These are phyloP conservation scores for Pythium monospermum DNA, from an alignment of 352 stramenopile species.

Conservation along the genomic window DNA sequence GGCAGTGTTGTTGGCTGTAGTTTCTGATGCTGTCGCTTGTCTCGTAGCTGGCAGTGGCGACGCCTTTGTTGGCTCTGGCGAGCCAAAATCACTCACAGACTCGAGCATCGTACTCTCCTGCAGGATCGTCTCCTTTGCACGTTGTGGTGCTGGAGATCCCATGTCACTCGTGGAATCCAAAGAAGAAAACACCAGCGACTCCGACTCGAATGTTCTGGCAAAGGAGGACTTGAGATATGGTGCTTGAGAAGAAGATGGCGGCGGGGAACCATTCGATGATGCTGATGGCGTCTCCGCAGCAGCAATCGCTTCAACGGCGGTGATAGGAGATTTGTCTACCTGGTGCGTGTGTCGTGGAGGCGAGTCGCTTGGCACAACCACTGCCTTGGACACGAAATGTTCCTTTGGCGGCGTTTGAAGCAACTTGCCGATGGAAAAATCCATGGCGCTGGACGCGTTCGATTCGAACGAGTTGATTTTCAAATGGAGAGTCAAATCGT, in stretches of 20 bases:
- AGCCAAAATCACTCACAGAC: constrained; percentile 16
- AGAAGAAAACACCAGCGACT: constrained; percentile 17
- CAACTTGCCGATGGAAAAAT: constrained; percentile 18
- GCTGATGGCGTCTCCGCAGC: too few relatives aligned
- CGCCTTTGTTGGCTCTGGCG: neutral
- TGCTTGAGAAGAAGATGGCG: too few relatives aligned
- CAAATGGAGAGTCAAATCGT: constrained; percentile 23
- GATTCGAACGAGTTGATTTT: constrained; percentile 29
- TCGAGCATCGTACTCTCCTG: constrained; percentile 10
- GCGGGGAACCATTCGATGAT: too few relatives aligned
- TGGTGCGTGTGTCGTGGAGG: neutral
- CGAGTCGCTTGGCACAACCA: neutral
- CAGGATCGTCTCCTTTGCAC: neutral
- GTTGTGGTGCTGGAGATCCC: neutral
- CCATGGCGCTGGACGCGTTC: constrained; percentile 17
- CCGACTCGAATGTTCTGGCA: neutral
- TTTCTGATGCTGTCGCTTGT: too few relatives aligned
- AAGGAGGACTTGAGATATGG: too few relatives aligned
- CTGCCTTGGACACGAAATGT: neutral
- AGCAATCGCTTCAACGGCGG: too few relatives aligned
- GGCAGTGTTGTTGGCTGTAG: too few relatives aligned
- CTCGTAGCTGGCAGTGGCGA: too few relatives aligned
- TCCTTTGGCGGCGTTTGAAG: constrained; percentile 9
- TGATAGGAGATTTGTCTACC: too few relatives aligned
- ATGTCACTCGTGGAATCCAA: constrained; percentile 17